Base-by-base conservation (phyloP, 345 rosid genomes). In the Aquilaria yunnanensis region DNA sequence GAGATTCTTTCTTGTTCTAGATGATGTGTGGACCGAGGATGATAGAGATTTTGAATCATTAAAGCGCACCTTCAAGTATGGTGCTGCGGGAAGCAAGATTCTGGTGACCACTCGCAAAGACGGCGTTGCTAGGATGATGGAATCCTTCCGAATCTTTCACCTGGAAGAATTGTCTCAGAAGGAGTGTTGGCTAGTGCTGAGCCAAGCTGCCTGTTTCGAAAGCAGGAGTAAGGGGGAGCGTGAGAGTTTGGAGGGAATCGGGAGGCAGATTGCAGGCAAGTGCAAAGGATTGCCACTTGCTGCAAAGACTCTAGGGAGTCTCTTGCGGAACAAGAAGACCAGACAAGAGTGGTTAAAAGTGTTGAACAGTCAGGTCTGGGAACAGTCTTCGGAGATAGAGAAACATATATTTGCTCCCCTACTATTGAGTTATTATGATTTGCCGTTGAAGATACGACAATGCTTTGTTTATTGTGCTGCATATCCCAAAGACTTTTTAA, bases 21-120 rank as follows among this genome's bases (percentile, higher is more conserved):
- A 71, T 48, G 76, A 75, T 30, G 58, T 72, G 23, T 68, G 75
- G 79, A 68, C 14, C 2, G 73, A 57, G 32, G 67, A 65, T 51
- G 50, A 46, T 5, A 59, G 56, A 13, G 54, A 68, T 5, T 65
- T 75, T 73, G 66, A 63, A 34, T 57, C 56, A 14, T 46, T 75
- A 4, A 43, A 51, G 32, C 37, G 5, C 12, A 14, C 57, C 2
- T 58, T 71, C 6, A 64, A 10, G 23, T 52, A 56, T 75, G 71
- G 68, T 4, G 65, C 56, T 2, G 30, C 62, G 23, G 23, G 23
- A 16, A 16, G 23, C 0, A 16, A 16, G 23, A 16, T 16, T 16
- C 23, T 16, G 23, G 23, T 16, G 23, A 16, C 23, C 23, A 16
- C 23, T 16, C 23, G 23, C 23, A 16, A 16, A 16, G 23, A 16